Evolutionary conservation across 192 early-diverging fungal species (phyloP).

Genomic region (Rhizophagus sp.): DNA sequence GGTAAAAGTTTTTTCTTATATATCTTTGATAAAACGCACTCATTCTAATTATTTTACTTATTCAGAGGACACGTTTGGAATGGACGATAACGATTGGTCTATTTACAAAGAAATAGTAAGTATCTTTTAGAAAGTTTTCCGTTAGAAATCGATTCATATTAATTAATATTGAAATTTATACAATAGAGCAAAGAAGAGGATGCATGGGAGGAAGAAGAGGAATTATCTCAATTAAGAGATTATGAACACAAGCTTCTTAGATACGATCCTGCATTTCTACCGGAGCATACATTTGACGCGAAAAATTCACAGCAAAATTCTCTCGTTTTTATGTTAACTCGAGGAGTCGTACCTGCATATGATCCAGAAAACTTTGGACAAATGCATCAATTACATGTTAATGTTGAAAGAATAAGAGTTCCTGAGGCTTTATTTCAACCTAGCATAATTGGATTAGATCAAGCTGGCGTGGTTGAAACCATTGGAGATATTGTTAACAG

Average conservation of each 20-base stretch:
- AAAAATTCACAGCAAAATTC: slow-evolving; percentile 67
- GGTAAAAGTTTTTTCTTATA: slow-evolving; percentile 32
- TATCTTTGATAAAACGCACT: neutral
- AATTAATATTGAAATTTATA: neutral
- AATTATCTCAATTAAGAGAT: slow-evolving; percentile 64
- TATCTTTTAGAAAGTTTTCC: neutral
- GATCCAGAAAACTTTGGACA: slow-evolving; percentile 66
- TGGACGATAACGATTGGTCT: slow-evolving; percentile 90
- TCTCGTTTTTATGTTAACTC: slow-evolving; percentile 70
- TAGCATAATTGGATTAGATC: slow-evolving; percentile 80
- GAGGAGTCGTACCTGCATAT: slow-evolving; percentile 58
- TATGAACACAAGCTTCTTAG: slow-evolving; percentile 70
- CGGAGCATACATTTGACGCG: slow-evolving; percentile 69
- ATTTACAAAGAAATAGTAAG: slow-evolving; percentile 88
- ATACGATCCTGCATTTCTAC: slow-evolving; percentile 76
- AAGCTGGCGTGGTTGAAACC: slow-evolving; percentile 85
- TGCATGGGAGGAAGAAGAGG: slow-evolving; percentile 77
- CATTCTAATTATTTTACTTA: neutral
- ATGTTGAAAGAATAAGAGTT: slow-evolving; percentile 87
- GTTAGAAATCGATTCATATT: neutral
- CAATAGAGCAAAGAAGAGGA: slow-evolving; percentile 75
- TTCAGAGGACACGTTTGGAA: slow-evolving; percentile 91
- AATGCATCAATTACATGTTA: slow-evolving; percentile 83
- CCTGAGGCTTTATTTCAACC: slow-evolving; percentile 93
- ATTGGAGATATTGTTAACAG: slow-evolving; percentile 64